Conservation (phyloP, 129 eudicot genomes). For the Artemisia argyi region DNA sequence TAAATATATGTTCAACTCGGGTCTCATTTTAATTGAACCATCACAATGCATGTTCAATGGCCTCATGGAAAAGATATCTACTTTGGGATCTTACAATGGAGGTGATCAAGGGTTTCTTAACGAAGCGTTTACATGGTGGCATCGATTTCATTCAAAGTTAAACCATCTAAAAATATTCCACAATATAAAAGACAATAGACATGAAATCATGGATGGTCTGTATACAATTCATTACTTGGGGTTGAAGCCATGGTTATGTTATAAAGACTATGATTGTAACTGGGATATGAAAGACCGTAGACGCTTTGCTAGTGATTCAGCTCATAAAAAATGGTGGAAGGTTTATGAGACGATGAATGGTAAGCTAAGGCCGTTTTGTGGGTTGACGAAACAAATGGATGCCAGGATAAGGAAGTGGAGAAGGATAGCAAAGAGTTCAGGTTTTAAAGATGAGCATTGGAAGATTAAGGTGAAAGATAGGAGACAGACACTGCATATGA, state of each 20-base stretch:
- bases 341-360: constrained; percentile 55
- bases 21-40: constrained; percentile 67
- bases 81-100: constrained; percentile 62
- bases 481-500: constrained; percentile 30
- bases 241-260: constrained; percentile 81
- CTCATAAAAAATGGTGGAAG: constrained; percentile 69
- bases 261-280: constrained; percentile 75
- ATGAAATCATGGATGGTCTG: constrained; percentile 25
- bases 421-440: constrained; percentile 37
- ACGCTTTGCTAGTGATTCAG: constrained; percentile 60
- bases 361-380: constrained; percentile 47
- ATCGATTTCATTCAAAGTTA: constrained; percentile 47
- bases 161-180: constrained; percentile 51
- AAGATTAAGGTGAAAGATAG: constrained; percentile 60
- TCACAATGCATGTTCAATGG: constrained; percentile 60
- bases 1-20: constrained; percentile 61
- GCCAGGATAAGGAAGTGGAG: constrained; percentile 39
- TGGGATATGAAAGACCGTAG: constrained; percentile 51
- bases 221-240: constrained; percentile 67
- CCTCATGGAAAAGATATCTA: constrained; percentile 46
- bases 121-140: constrained; percentile 83
- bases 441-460: constrained; percentile 59
- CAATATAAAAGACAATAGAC: neutral
- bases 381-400: constrained; percentile 43
- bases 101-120: constrained; percentile 88